These are phyloP conservation scores for Pythium vanterpoolii DNA, from an alignment of 352 stramenopile species.

Conservation along the genomic window DNA sequence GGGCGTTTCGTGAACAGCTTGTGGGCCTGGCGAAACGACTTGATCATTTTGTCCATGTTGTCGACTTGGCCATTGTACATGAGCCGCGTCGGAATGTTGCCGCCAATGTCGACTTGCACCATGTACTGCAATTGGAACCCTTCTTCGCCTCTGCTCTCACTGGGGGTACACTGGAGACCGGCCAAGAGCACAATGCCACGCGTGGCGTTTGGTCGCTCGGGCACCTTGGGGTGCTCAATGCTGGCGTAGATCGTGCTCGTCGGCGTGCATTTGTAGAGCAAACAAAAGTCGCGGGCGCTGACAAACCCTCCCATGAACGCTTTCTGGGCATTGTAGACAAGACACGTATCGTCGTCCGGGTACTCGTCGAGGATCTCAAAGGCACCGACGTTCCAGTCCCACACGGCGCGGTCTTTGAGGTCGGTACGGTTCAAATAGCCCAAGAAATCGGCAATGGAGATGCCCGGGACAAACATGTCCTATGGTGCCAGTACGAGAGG, in stretches of 20 bases:
- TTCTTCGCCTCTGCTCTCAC: constrained; percentile 21
- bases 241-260: constrained; percentile 38
- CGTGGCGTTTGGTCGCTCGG: constrained; percentile 26
- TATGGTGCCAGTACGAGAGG: constrained; percentile 5
- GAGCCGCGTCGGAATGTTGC: constrained; percentile 42
- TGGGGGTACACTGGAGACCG: constrained; percentile 37
- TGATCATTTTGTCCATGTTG: constrained; percentile 61
- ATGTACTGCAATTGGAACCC: constrained; percentile 49
- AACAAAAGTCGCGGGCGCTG: constrained; percentile 51
- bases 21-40: constrained; percentile 39
- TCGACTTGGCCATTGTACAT: constrained; percentile 58
- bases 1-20: constrained; percentile 30
- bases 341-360: constrained; percentile 27
- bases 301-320: constrained; percentile 52
- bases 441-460: constrained; percentile 39
- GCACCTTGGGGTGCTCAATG: constrained; percentile 41
- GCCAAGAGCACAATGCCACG: constrained; percentile 41
- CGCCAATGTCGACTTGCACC: constrained; percentile 49
- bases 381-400: constrained; percentile 48
- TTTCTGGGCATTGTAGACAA: constrained; percentile 57
- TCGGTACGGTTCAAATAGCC: constrained; percentile 40
- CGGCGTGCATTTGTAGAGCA: constrained; percentile 30
- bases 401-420: constrained; percentile 36
- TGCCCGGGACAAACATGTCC: constrained; percentile 44
- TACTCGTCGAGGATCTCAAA: constrained; percentile 51